Conservation (phyloP, 768 basidiomycete species). For the Trametes gibbosa region DNA sequence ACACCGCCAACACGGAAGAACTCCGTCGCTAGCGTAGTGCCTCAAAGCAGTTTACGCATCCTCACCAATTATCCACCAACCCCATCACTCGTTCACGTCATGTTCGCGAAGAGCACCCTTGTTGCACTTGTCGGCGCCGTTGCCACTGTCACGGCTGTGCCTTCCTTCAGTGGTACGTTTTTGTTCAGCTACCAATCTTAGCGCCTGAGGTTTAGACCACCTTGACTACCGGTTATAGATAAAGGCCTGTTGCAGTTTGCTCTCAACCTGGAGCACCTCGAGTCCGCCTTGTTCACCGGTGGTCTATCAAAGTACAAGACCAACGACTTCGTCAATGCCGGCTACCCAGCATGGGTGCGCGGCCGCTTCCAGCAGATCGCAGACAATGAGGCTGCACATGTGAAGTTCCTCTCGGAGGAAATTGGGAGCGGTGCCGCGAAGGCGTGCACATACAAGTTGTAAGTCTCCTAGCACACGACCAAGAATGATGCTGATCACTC, state of each 20-base stretch:
- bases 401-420: slow-evolving; percentile 44
- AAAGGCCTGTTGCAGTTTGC: slow-evolving; percentile 42
- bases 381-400: slow-evolving; percentile 55
- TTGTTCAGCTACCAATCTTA: neutral
- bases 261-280: slow-evolving; percentile 46
- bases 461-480: slow-evolving; percentile 19
- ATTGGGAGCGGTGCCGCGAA: slow-evolving; percentile 44
- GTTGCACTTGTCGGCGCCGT: slow-evolving; percentile 14
- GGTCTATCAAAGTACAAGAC: slow-evolving; percentile 43
- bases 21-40: too few species aligned
- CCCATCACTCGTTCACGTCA: neutral
- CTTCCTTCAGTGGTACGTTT: slow-evolving; percentile 15
- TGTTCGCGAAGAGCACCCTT: slow-evolving; percentile 10
- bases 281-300: slow-evolving; percentile 41
- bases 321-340: slow-evolving; percentile 44
- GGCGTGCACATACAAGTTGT: slow-evolving; percentile 64
- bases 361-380: slow-evolving; percentile 50
- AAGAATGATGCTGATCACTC: neutral
- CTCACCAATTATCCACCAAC: neutral
- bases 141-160: slow-evolving; percentile 13
- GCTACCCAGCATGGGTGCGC: slow-evolving; percentile 48
- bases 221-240: slow-evolving; percentile 8
- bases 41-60: neutral
- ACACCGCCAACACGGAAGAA: neutral
- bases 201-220: neutral